phyloP scores from a whole-genome alignment of 2,329 filamentous ascomycete species.

The Aspergillus sp. region DNA sequence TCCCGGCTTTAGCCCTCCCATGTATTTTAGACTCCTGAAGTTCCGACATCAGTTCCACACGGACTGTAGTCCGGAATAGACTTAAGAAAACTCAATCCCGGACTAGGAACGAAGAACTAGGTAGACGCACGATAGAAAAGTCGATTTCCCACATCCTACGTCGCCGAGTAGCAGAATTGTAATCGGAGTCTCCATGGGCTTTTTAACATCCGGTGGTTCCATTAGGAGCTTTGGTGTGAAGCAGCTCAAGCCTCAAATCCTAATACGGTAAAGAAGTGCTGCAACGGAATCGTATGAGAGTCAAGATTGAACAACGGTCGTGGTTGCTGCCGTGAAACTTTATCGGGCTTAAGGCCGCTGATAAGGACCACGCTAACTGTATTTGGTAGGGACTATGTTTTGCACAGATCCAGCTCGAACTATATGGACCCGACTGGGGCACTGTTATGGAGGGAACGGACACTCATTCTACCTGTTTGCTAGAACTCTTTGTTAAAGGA shows the following conservation, averaged over 20 bases:
- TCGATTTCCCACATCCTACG: constrained; percentile 61
- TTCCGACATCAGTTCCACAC: neutral
- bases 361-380: neutral
- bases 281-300: neutral
- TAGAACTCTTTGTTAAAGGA: no score
- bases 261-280: neutral
- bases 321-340: neutral
- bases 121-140: constrained; percentile 59
- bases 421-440: no score
- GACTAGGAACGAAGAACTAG: neutral
- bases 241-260: neutral
- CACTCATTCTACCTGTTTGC: no score
- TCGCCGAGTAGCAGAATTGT: constrained; percentile 59
- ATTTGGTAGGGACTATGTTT: neutral
- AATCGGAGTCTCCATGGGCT: constrained; percentile 24
- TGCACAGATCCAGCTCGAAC: neutral
- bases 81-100: neutral
- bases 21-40: neutral
- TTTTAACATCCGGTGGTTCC: constrained; percentile 2
- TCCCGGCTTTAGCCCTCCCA: neutral
- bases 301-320: neutral
- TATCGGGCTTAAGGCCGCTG: neutral
- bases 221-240: constrained; percentile 6
- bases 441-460: no score
- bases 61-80: neutral